Conservation (phyloP, 805 yeast species). For the Kodamaea lidongshanica region DNA sequence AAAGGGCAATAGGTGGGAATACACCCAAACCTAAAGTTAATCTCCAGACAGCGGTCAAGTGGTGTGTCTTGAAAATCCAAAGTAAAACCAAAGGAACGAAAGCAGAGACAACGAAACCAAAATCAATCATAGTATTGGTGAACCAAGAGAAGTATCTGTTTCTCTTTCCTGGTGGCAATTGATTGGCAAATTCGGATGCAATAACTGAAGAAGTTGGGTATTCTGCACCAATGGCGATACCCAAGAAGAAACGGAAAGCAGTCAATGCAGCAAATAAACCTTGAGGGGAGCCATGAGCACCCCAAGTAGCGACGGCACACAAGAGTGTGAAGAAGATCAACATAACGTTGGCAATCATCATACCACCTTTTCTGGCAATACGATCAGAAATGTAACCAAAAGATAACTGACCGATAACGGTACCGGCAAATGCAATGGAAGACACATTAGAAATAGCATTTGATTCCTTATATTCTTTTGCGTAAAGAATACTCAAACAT, state of each 20-base stretch:
- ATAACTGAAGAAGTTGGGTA: conserved; percentile 91
- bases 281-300: conserved; percentile 55
- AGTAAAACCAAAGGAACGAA: conserved; percentile 79
- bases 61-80: conserved; percentile 69
- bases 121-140: conserved; percentile 80
- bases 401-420: conserved; percentile 74
- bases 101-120: conserved; percentile 75
- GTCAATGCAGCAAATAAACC: conserved; percentile 82
- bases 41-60: conserved; percentile 85
- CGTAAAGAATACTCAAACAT: conserved; percentile 62
- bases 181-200: conserved; percentile 80
- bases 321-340: conserved; percentile 72
- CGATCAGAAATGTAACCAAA: conserved; percentile 80
- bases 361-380: conserved; percentile 72
- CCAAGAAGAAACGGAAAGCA: conserved; percentile 77
- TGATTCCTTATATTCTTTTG: conserved; percentile 53
- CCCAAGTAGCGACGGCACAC: conserved; percentile 62
- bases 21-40: conserved; percentile 84
- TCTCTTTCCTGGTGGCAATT: conserved; percentile 69
- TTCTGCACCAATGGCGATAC: conserved; percentile 90
- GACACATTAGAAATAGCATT: conserved; percentile 72
- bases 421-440: conserved; percentile 86
- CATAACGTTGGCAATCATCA: conserved; percentile 69
- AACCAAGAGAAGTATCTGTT: conserved; percentile 86
- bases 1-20: conserved; percentile 71